Evolutionary conservation across 1,284 basidiomycete genomes (phyloP), one percentile per base, ranked within the genome.

Genomic region (Ustilago xerochloae): DNA sequence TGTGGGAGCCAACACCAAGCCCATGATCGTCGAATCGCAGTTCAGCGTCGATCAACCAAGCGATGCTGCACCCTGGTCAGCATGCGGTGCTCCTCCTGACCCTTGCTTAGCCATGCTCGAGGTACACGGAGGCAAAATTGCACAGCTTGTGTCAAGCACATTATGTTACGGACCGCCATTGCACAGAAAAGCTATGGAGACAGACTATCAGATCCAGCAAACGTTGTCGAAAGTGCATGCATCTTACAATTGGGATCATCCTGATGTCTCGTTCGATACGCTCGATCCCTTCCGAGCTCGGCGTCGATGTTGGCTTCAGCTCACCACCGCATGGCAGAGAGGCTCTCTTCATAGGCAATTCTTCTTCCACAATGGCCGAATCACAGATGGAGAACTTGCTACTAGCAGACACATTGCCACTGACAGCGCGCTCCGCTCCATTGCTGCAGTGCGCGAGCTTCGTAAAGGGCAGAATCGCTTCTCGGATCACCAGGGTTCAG

Each of bases 31-130:
- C 41, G 72, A 75, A 15, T 66, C 72, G 29, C 72, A 75, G 20
- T 75, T 75, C 58, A 75, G 72, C 33, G 72, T 75, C n/a, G 72
- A 67, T 29, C 56, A 61, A 29, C 72, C 72, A 4, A 59, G 67
- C 49, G 67, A 71, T 32, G 63, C 63, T 0, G 56, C 67, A 9
- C 67, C 68, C 4, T 75, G 67, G 67, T 28, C 52, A 0, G 60
- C 60, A 3, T 50, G 55, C 26, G 72, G 72, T 10, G 55, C 60
- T 16, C 72, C 72, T 1, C 63, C 63, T 3, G 72, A 75, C 43
- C 50, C 67, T 4, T 63, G 50, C 10, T 53, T 75, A 1, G 59
- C 72, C 18, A 48, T 51, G 38, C 53, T 71, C 36, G 53, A 71
- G 26, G 57, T 75, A 26, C 46, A 67, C 24, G 72, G 68, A 1